Percentiles rank a stretch among this genome's conserved stretches.
phyloP scores from a whole-genome alignment of 2,329 filamentous ascomycete genomes.

The Tolypocladium album region DNA sequence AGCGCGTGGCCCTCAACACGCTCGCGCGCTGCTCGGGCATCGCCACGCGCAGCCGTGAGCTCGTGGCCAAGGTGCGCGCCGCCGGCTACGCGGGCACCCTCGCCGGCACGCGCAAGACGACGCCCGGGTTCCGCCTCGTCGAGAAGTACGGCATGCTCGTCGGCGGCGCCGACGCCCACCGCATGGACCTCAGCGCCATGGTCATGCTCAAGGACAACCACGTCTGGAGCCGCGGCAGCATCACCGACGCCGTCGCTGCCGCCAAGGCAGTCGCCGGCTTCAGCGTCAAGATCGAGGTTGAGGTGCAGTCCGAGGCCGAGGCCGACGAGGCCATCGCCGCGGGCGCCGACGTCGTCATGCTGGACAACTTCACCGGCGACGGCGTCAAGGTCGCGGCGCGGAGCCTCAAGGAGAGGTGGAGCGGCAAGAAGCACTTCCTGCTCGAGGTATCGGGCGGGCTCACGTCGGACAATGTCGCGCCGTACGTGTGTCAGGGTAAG shows the following conservation, averaged over 20 bases:
- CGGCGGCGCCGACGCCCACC: constrained; percentile 82
- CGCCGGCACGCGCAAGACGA: constrained; percentile 95
- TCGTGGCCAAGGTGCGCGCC: constrained; percentile 44
- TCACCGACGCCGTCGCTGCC: constrained; percentile 73
- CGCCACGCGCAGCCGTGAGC: constrained; percentile 54
- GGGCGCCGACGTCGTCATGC: constrained; percentile 91
- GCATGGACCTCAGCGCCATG: constrained; percentile 88
- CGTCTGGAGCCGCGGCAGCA: constrained; percentile 82
- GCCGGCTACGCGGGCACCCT: constrained; percentile 73
- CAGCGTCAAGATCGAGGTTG: constrained; percentile 88
- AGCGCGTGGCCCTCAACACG: constrained; percentile 85
- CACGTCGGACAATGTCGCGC: constrained; percentile 70
- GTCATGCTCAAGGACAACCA: constrained; percentile 99
- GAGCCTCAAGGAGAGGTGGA: constrained; percentile 72
- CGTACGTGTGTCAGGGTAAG: constrained; percentile 66
- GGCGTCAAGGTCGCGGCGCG: constrained; percentile 65
- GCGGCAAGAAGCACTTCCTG: constrained; percentile 60
- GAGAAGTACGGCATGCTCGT: constrained; percentile 98
- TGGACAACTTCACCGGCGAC: constrained; percentile 85
- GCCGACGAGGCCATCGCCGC: constrained; percentile 85
- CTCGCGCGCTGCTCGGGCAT: constrained; percentile 87
- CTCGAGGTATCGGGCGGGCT: constrained; percentile 90
- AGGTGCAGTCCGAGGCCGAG: constrained; percentile 79
- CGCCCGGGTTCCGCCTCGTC: constrained; percentile 85
- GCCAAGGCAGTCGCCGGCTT: constrained; percentile 82